Base-by-base conservation (phyloP, 2,329 filamentous ascomycete species). In the Colletotrichum lupini region DNA sequence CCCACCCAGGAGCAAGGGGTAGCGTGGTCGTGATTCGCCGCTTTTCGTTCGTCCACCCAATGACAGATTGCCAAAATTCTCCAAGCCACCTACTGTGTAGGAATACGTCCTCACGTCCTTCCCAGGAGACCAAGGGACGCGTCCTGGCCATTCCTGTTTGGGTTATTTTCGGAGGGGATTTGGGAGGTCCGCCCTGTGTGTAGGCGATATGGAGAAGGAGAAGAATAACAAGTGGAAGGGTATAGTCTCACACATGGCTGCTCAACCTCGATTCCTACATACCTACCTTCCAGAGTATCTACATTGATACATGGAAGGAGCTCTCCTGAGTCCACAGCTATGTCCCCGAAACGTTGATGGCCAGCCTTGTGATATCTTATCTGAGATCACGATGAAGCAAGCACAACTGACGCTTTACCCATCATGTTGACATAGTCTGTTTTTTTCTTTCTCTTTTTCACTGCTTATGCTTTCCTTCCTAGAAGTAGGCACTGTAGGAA, bases 41-140 rank as follows among this genome's bases (percentile, higher is more conserved):
- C 59, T 55, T 59, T 46, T 46, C 42, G 46, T n/a, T 28, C 26
- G 32, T 35, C 56, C 19, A 55, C 22, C 70, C 70, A 73, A 73
- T 72, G 59, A 53, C 59, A 59, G 60, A 7, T 37, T 64, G 70
- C 66, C 70, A 70, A 49, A 70, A 73, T 73, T 73, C 70, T 70
- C 70, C 70, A 73, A 68, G 60, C 67, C 59, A 58, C 60, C 11
- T 3, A 35, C 32, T 35, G 32, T 4, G 32, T 35, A 55, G 60
- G 60, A 65, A 35, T 35, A 42, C 37, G 37, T 42, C 37, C 37
- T 42, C 37, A 42, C 67, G 70, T 59, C 60, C 49, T 42, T 26
- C 8, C 49, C 63, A 57, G 22, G 53, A 64, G 70, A 64, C 32
- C 67, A 70, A 55, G 32, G n/a, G 70, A 73, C 67, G 70, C 70